Conservation (phyloP, 257 asterid species). For the Nicotiana tabacum region DNA sequence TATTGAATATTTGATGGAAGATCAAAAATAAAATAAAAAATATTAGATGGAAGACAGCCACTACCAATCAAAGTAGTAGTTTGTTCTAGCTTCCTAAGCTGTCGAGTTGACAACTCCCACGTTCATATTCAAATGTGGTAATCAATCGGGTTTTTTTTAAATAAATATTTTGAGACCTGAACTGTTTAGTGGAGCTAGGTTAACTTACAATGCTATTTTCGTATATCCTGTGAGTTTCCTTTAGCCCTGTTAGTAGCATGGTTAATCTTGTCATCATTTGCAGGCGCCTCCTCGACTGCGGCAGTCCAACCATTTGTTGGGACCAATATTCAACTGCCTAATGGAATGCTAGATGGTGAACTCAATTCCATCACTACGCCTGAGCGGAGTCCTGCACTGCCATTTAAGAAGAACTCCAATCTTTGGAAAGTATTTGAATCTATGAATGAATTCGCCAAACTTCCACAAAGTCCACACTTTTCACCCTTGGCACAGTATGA, state of each 20-base stretch:
- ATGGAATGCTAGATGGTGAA: neutral
- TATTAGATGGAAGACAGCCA: neutral
- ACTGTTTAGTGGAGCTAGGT: neutral
- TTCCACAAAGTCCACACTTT: constrained; percentile 4
- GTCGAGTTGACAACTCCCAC: neutral
- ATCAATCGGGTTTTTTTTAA: neutral
- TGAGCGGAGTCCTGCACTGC: neutral
- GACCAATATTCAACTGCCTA: neutral
- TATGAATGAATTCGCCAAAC: neutral
- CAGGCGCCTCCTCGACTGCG: neutral
- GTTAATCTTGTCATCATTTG: neutral
- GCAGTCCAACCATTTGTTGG: neutral
- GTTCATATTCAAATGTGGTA: neutral
- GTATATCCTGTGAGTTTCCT: neutral
- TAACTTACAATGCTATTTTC: neutral
- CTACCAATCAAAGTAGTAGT: neutral
- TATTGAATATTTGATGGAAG: neutral
- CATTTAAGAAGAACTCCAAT: constrained; percentile 1
- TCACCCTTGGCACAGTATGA: neutral
- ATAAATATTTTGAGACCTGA: neutral
- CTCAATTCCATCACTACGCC: neutral
- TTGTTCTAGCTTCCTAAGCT: neutral
- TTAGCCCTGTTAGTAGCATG: neutral
- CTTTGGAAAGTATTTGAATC: constrained; percentile 7
- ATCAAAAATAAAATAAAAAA: too few species aligned